Percentiles rank a stretch among this genome's conserved stretches.
phyloP scores from a whole-genome alignment of 805 yeast species.

The Lachancea quebecensis region DNA sequence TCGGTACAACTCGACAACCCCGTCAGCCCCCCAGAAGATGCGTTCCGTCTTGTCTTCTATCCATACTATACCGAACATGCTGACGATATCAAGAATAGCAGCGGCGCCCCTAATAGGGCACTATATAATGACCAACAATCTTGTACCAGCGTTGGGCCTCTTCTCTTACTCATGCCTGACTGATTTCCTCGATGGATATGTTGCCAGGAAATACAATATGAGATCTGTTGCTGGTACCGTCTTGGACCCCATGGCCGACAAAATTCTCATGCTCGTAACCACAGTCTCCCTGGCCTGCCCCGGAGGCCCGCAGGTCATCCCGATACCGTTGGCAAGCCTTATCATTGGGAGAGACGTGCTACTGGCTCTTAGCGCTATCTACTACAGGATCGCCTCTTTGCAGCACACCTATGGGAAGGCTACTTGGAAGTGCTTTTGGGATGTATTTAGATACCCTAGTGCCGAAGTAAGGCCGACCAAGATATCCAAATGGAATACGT shows the following conservation, averaged over 20 bases:
- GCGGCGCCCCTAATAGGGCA: conserved; percentile 84
- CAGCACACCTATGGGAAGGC: conserved; percentile 15
- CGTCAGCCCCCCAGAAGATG: background rate
- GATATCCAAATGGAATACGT: conserved; percentile 84
- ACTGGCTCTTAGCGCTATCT: conserved; percentile 64
- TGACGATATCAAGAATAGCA: conserved; percentile 74
- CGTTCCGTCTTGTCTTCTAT: conserved; percentile 33
- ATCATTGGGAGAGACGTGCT: conserved; percentile 81
- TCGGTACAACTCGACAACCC: background rate
- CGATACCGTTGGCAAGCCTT: conserved; percentile 55
- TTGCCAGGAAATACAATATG: conserved; percentile 76
- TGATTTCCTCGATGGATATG: conserved; percentile 84
- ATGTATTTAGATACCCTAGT: conserved; percentile 62
- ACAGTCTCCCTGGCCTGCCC: conserved; percentile 63
- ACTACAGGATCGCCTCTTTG: conserved; percentile 58
- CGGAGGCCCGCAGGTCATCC: conserved; percentile 53
- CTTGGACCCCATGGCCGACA: conserved; percentile 94
- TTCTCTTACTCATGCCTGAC: conserved; percentile 85
- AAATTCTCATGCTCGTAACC: conserved; percentile 77
- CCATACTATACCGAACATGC: conserved; percentile 78
- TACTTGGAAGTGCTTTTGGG: conserved; percentile 66
- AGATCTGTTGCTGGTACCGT: conserved; percentile 82
- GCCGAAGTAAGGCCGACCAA: conserved; percentile 84
- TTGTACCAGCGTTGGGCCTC: conserved; percentile 58
- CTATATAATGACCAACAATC: conserved; percentile 56